A percentile compares a stretch with the other conserved stretches of the same genome.
phyloP scores from a whole-genome alignment of 1,139 yeast species.

The Pichia norvegensis region DNA sequence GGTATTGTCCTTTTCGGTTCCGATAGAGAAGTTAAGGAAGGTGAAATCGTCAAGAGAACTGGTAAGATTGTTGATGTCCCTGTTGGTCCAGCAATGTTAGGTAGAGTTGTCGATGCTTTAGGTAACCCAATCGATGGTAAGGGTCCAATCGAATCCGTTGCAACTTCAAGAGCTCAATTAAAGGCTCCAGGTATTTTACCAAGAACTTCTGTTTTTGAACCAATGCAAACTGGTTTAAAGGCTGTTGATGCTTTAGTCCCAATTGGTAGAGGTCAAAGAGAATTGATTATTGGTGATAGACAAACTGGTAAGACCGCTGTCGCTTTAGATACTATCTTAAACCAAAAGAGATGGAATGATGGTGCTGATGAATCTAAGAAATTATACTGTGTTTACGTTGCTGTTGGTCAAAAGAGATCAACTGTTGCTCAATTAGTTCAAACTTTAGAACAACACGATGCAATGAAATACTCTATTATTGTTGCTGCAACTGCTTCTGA shows the following conservation, averaged over 20 bases:
- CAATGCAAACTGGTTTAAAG: constrained; percentile 99
- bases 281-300: constrained; percentile 99
- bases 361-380: constrained; percentile 94
- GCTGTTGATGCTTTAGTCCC: constrained; percentile 99
- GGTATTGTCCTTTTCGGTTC: constrained; percentile 99
- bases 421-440: constrained; percentile 99
- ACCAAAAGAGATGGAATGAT: constrained; percentile 98
- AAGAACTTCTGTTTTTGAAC: constrained; percentile 97
- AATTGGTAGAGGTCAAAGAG: constrained; percentile 99
- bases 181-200: constrained; percentile 99
- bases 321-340: constrained; percentile 94
- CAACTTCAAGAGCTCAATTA: constrained; percentile 91
- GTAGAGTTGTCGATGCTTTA: constrained; percentile 99
- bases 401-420: constrained; percentile 99
- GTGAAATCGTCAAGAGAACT: constrained; percentile 99
- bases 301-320: constrained; percentile 99
- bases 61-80: constrained; percentile 99
- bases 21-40: constrained; percentile 97
- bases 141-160: constrained; percentile 90
- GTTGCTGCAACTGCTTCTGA: constrained; percentile 99
- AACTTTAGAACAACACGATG: constrained; percentile 97
- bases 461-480: constrained; percentile 93
- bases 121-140: constrained; percentile 99
- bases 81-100: constrained; percentile 96
- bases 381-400: constrained; percentile 99